Evolutionary conservation across 2,329 filamentous ascomycete species (phyloP), one percentile per base, ranked within the genome.

Genomic region (Beauveria caledonica): DNA sequence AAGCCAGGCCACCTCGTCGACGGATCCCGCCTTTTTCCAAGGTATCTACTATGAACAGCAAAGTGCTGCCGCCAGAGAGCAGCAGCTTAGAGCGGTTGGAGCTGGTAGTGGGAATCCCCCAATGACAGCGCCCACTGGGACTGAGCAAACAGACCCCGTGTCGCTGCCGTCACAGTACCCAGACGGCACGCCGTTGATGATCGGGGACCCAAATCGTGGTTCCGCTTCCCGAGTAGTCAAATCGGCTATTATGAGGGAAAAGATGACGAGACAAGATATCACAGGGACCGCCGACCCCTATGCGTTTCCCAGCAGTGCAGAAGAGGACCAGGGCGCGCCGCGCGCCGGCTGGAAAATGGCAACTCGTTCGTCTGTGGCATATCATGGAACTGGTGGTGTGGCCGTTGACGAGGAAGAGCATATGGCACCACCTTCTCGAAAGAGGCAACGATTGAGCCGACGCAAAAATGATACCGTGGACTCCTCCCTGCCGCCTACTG

Each of bases 31-130:
- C 0, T 77, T 80, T 63, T 82, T 82, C 63, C 74, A 75, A 51
- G 72, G 70, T 54, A 66, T 82, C 10, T 81, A 79, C 61, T 71
- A 78, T 23, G 76, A 80, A 50, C 78, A 81, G 52, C 78, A 81
- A 64, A 72, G 73, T 44, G 69, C 70, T 39, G 70, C 71, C 10
- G 64, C 60, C 7, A 52, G 62, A 9, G 42, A 60, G 11, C 58
- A 58, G 23, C 60, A 33, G 15, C 15, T 39, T 15, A 49, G 40
- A 40, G 11, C 15, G 8, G 6, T 13, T 13, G 45, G 46, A 42
- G 44, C 15, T 8, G n/a, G 13, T n/a, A 45, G 21, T 27, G 39
- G 25, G 15, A 42, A 23, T 33, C 51, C 51, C 23, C 49, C 21
- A 25, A 27, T n/a, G 7, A 61, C 59, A 9, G 45, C 59, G 7